Conservation (phyloP, 1,284 basidiomycete species). For the Malassezia nana region DNA sequence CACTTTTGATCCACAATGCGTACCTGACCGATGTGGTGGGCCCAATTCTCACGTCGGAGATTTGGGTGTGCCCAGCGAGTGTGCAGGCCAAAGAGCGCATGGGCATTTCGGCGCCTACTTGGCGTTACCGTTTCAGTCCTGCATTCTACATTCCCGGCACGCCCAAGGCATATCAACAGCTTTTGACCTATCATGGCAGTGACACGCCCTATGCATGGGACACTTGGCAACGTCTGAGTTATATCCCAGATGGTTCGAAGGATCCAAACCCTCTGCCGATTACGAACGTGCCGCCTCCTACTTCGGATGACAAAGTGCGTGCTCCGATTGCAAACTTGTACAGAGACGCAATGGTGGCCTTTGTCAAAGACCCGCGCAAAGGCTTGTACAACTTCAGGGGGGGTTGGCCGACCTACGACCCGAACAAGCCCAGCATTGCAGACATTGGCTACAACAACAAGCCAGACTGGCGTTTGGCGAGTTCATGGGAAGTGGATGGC, state of each 20-base stretch:
- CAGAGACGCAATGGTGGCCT: constrained; percentile 9
- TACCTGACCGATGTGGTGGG: constrained; percentile 1
- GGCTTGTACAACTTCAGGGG: constrained; percentile 11
- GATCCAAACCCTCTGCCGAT: not conserved
- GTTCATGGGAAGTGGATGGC: constrained; percentile 6
- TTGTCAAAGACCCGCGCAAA: constrained; percentile 15
- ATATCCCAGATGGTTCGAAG: not conserved
- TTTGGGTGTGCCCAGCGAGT: constrained; percentile 15
- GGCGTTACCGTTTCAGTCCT: constrained; percentile 19
- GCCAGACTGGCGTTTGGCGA: not conserved
- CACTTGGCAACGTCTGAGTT: constrained; percentile 7
- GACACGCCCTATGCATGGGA: constrained; percentile 16
- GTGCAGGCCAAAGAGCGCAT: constrained; percentile 6
- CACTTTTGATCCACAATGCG: constrained; percentile 4
- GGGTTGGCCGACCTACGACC: constrained; percentile 9
- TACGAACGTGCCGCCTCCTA: not conserved
- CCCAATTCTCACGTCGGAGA: constrained; percentile 9
- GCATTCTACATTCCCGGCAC: constrained; percentile 13
- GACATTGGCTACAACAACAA: constrained; percentile 16
- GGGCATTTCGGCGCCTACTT: constrained; percentile 9
- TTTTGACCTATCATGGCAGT: constrained; percentile 13
- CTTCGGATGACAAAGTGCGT: not conserved
- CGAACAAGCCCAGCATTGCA: not conserved
- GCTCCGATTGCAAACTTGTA: constrained; percentile 1
- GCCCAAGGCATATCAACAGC: constrained; percentile 4